phyloP scores from a whole-genome alignment of 768 basidiomycete species.

The Tephrocybe rancida region DNA sequence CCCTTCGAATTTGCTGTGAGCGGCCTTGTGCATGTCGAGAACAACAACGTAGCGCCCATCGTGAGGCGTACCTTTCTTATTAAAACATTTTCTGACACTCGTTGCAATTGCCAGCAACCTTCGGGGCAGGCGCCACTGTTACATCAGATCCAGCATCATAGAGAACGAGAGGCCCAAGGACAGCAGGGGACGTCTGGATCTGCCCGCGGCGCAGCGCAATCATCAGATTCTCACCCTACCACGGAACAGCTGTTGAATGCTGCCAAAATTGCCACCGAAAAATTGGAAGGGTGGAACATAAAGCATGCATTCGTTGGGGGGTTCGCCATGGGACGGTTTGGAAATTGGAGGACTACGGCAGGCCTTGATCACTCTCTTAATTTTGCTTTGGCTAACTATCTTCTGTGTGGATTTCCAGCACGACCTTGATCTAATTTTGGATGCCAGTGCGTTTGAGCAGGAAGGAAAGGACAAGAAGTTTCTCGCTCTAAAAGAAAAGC shows the following conservation, averaged over 20 bases:
- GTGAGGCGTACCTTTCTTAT: neutral
- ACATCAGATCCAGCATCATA: neutral
- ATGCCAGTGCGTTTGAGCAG: no score
- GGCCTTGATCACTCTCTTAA: neutral
- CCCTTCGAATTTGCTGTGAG: neutral
- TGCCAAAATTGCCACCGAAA: neutral
- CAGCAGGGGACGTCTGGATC: neutral
- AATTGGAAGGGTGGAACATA: neutral
- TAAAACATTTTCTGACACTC: neutral
- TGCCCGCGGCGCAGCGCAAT: no score
- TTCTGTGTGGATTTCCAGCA: neutral
- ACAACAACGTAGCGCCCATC: neutral
- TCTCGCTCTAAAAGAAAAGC: no score
- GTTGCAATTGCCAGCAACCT: neutral
- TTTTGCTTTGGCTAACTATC: neutral
- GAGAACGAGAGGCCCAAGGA: neutral
- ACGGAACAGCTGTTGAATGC: neutral
- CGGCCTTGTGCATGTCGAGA: neutral
- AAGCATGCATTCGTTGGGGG: neutral
- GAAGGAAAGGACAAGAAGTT: no score
- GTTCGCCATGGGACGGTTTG: neutral
- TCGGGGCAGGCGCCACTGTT: neutral
- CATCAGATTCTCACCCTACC: neutral
- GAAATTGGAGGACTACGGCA: neutral
- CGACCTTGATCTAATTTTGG: neutral